These are phyloP conservation scores for Orbilia oligospora DNA, from an alignment of 2,329 filamentous ascomycete species.

Conservation along the genomic window DNA sequence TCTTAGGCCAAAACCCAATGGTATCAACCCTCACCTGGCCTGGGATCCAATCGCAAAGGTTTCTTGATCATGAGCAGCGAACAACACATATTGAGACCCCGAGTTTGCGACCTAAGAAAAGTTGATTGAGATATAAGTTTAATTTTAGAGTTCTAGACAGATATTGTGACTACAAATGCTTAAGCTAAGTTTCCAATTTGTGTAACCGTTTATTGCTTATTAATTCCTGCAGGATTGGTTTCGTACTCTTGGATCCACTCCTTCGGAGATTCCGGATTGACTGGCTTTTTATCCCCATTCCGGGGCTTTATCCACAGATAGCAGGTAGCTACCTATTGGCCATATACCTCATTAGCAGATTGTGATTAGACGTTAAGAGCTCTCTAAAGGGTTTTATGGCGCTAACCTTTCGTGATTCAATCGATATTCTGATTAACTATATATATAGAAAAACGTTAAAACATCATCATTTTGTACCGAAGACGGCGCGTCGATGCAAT, in stretches of 20 bases:
- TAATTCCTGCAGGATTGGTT: conserved; percentile 1
- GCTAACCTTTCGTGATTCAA: neutral
- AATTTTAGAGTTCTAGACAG: conserved; percentile 20
- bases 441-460: too few species aligned
- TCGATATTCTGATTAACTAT: too few species aligned
- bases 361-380: too few species aligned
- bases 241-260: neutral
- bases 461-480: neutral
- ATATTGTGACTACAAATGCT: neutral
- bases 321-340: neutral
- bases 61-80: neutral
- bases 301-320: neutral
- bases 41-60: neutral
- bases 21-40: neutral
- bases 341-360: neutral
- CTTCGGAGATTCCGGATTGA: conserved; percentile 4
- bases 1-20: too few species aligned
- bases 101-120: neutral
- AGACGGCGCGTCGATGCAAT: neutral
- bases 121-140: conserved; percentile 21
- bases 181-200: neutral
- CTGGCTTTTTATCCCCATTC: neutral
- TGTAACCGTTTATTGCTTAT: conserved; percentile 22
- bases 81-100: conserved; percentile 1
- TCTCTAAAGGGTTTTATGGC: neutral